A percentile compares a stretch with the other conserved stretches of the same genome.
Conservation (phyloP, 192 early-diverging fungal species). For the Linnemannia exigua region DNA sequence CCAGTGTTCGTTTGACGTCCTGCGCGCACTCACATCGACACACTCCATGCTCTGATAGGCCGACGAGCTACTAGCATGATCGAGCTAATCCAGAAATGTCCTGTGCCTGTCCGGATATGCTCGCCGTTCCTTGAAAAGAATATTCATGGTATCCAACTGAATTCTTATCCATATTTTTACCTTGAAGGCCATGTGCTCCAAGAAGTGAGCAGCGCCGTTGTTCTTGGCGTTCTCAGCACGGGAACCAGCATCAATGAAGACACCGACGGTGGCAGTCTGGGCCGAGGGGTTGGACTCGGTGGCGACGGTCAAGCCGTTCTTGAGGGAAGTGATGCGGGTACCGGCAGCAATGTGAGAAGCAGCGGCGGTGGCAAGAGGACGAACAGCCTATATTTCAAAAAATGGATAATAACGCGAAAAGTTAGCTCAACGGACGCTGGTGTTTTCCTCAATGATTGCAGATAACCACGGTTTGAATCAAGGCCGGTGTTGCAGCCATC, state of each 20-base stretch:
- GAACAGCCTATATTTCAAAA: conserved; percentile 53
- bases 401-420: not conserved
- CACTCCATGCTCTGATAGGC: not conserved
- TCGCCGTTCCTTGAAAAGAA: not conserved
- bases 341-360: conserved; percentile 52
- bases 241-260: conserved; percentile 92
- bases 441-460: not conserved
- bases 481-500: not conserved
- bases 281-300: conserved; percentile 84
- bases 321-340: conserved; percentile 78
- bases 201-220: conserved; percentile 97
- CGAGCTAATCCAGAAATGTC: not conserved
- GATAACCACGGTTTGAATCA: not conserved
- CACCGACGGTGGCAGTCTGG: conserved; percentile 91
- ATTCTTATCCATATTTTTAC: conserved; percentile 52
- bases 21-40: not conserved
- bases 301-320: conserved; percentile 88
- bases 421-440: not conserved
- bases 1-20: not conserved
- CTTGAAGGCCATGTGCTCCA: conserved; percentile 99
- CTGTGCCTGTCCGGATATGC: not conserved
- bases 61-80: not conserved
- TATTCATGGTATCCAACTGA: not conserved
- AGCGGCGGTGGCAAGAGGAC: conserved; percentile 65
- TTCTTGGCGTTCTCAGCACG: conserved; percentile 85